Evolutionary conservation across 768 basidiomycete species (phyloP), one percentile per base, ranked within the genome.

Genomic region (Termitomyces sp.): DNA sequence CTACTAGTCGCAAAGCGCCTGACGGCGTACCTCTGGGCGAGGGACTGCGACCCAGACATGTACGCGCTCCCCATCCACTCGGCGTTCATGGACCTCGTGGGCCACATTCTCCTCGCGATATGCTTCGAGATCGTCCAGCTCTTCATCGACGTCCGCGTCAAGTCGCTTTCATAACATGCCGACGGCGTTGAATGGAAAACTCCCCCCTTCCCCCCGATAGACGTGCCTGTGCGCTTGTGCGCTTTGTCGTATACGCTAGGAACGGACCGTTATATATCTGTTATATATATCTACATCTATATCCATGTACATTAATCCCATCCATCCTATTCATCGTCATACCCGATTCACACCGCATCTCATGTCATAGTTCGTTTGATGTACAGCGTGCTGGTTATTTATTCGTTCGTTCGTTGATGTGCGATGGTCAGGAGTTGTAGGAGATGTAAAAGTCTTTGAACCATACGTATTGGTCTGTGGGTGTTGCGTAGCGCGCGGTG

Each of bases 51-150:
- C 68, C 94, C 94, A 5, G 94, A 98, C 68, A 86, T 90, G 72
- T 95, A 96, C 68, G 93, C 93, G 2, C 74, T 98, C n/a, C 94
- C 94, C 8, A 82, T 96, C 28, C 94, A 96, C 62, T 93, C 91
- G 11, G 91, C 94, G 0, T 67, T 92, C 44, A 87, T 94, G 79
- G 92, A 95, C 68, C 82, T 96, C 52, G 71, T 90, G 33, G 92
- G 92, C 16, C 90, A 94, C 67, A 68, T 88, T 22, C 74, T 96
- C 8, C 81, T 98, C 9, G 92, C 92, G 2, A 63, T 81, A 0
- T 89, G 88, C 67, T 92, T 89, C 63, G 80, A 85, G 68, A 72
- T 91, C 30, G 86, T 87, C 3, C 79, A 82, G 2, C 64, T 65
- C 26, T 64, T 81, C 18, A 47, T 35, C 9, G 59, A 63, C 14